These are phyloP conservation scores for Rasamsonia emersonii DNA, from an alignment of 2,329 filamentous ascomycete genomes.

Conservation along the genomic window DNA sequence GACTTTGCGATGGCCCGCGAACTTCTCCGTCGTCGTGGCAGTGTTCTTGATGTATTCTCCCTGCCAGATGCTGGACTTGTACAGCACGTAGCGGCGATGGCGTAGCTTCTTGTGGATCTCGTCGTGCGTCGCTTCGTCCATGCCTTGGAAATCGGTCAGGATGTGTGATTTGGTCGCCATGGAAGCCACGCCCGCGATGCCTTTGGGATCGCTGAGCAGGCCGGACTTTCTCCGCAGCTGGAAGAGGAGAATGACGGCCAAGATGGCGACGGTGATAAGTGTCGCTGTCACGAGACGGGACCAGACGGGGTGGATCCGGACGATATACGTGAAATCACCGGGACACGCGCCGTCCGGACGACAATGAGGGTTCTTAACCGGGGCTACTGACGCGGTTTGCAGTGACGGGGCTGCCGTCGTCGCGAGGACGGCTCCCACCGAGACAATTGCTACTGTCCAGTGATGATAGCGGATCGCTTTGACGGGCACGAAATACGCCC, in stretches of 20 bases:
- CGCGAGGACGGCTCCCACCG: conserved; percentile 36
- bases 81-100: conserved; percentile 39
- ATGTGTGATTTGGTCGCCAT: conserved; percentile 44
- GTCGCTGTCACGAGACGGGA: conserved; percentile 35
- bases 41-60: conserved; percentile 35
- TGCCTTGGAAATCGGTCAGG: conserved; percentile 38
- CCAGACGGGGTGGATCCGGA: conserved; percentile 37
- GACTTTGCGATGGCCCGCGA: conserved; percentile 20
- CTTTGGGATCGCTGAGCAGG: conserved; percentile 40
- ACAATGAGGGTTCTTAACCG: conserved; percentile 25
- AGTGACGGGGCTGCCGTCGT: conserved; percentile 39
- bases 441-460: conserved; percentile 40
- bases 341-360: conserved; percentile 16
- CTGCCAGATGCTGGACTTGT: conserved; percentile 45
- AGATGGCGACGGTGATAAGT: conserved; percentile 34
- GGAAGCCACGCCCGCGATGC: conserved; percentile 43
- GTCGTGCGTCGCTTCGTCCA: conserved; percentile 35
- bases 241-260: conserved; percentile 33
- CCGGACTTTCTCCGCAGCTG: conserved; percentile 41
- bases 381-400: conserved; percentile 37
- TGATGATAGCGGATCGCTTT: conserved; percentile 38
- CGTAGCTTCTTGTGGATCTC: conserved; percentile 40
- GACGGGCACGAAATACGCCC: conserved; percentile 39
- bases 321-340: conserved; percentile 27
- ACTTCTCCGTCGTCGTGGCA: conserved; percentile 20